phyloP scores from a whole-genome alignment of 148 eudicot species.

The Spergularia marina region DNA sequence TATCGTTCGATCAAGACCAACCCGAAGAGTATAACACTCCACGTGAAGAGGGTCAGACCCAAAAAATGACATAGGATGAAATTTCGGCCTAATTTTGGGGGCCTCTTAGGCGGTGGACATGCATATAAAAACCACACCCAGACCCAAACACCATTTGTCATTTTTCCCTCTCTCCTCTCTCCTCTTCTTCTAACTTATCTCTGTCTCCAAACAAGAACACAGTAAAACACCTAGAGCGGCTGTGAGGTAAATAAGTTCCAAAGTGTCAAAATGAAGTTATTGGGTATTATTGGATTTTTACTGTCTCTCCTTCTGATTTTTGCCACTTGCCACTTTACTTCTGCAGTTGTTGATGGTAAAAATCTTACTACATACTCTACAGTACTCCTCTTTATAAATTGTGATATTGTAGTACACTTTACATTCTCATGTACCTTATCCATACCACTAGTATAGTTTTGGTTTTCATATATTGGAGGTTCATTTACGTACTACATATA shows the following conservation, averaged over 20 bases:
- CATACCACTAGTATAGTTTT: too few species aligned
- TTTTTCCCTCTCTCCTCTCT: not conserved
- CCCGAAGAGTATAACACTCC: not conserved
- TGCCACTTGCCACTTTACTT: conserved; percentile 38
- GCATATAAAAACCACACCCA: conserved; percentile 33
- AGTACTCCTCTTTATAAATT: not conserved
- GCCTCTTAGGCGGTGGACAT: conserved; percentile 15
- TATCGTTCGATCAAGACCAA: too few species aligned
- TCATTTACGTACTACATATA: too few species aligned
- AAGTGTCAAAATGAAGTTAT: conserved; percentile 27
- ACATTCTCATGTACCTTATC: too few species aligned
- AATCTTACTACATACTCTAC: not conserved
- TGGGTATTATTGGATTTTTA: conserved; percentile 10
- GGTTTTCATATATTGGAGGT: too few species aligned
- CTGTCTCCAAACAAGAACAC: not conserved
- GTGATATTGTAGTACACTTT: too few species aligned
- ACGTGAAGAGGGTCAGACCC: conserved; percentile 23
- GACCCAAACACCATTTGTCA: conserved; percentile 8
- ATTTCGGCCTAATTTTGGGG: conserved; percentile 1
- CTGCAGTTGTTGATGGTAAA: conserved; percentile 55
- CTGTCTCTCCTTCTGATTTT: conserved; percentile 40
- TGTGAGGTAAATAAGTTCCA: not conserved
- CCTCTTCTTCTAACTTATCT: conserved; percentile 17
- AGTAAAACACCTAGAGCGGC: not conserved
- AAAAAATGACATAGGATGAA: conserved; percentile 21